Evolutionary conservation across 768 basidiomycete species (phyloP).

Genomic region (Boletus reticulatus): DNA sequence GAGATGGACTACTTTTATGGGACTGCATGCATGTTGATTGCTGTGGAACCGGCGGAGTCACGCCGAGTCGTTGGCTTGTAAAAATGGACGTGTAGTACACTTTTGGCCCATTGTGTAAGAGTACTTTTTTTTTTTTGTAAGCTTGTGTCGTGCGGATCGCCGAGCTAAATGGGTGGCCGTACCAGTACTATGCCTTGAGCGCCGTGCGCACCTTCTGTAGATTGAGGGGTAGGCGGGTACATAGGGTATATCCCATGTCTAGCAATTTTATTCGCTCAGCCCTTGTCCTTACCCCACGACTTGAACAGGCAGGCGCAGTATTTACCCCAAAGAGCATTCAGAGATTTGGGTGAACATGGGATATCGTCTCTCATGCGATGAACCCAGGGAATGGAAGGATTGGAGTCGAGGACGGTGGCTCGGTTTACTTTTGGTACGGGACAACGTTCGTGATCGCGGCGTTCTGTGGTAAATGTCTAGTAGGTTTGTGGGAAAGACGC

Average conservation of each 20-base stretch:
- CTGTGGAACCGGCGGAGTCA: neutral
- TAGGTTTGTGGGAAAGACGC: neutral
- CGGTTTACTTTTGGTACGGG: slow-evolving; percentile 64
- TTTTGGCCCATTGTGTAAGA: too few species aligned
- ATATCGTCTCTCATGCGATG: slow-evolving; percentile 68
- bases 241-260: slow-evolving; percentile 8
- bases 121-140: too few species aligned
- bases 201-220: too few species aligned
- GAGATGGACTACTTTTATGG: slow-evolving; percentile 10
- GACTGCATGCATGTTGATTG: slow-evolving; percentile 14
- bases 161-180: too few species aligned
- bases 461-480: slow-evolving; percentile 55
- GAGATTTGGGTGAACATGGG: slow-evolving; percentile 77
- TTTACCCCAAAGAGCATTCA: too few species aligned
- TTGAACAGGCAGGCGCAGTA: slow-evolving; percentile 59
- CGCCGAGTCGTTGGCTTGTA: neutral
- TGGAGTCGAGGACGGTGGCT: slow-evolving; percentile 84
- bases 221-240: slow-evolving; percentile 49
- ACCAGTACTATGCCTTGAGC: too few species aligned
- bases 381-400: too few species aligned
- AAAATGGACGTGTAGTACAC: too few species aligned
- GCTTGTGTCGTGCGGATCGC: too few species aligned
- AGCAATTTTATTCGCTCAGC: neutral
- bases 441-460: slow-evolving; percentile 49
- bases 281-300: slow-evolving; percentile 43